These are phyloP conservation scores for Botryosphaeria agaves DNA, from an alignment of 2,329 filamentous ascomycete species.

Conservation along the genomic window DNA sequence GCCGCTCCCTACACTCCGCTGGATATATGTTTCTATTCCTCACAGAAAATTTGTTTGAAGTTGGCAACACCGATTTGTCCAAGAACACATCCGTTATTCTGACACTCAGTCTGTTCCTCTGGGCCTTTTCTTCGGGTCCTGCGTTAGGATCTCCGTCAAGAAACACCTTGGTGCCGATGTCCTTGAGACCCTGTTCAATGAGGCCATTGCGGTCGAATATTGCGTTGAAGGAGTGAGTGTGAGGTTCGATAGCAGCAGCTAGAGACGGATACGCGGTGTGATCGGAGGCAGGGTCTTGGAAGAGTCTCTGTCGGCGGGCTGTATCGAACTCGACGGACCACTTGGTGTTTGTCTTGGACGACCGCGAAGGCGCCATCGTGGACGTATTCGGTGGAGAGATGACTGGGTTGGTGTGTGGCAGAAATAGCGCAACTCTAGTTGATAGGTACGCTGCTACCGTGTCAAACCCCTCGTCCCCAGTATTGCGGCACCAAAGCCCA, in stretches of 20 bases:
- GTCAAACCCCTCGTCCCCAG: too few relatives aligned
- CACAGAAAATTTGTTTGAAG: constrained; percentile 64
- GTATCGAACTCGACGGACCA: constrained; percentile 85
- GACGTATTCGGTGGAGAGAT: neutral
- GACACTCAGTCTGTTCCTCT: constrained; percentile 60
- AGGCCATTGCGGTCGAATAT: constrained; percentile 61
- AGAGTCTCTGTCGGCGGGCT: constrained; percentile 70
- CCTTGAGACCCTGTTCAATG: constrained; percentile 58
- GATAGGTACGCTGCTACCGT: too few relatives aligned
- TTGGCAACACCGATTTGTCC: constrained; percentile 63
- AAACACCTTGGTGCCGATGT: constrained; percentile 80
- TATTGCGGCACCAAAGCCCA: too few relatives aligned
- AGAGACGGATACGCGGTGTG: constrained; percentile 76
- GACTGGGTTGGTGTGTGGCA: neutral
- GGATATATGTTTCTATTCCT: constrained; percentile 75
- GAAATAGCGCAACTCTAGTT: too few relatives aligned
- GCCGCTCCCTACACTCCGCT: constrained; percentile 84
- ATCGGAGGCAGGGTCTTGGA: constrained; percentile 74
- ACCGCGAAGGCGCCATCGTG: constrained; percentile 14
- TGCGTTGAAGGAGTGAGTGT: constrained; percentile 90
- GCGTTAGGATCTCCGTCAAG: constrained; percentile 52
- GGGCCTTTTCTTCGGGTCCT: constrained; percentile 31
- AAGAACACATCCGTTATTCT: constrained; percentile 68
- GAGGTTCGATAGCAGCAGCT: constrained; percentile 70
- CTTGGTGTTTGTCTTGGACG: constrained; percentile 41